Base-by-base conservation (phyloP, 2,329 filamentous ascomycete genomes). In the Ophioceras dolichostomum region DNA sequence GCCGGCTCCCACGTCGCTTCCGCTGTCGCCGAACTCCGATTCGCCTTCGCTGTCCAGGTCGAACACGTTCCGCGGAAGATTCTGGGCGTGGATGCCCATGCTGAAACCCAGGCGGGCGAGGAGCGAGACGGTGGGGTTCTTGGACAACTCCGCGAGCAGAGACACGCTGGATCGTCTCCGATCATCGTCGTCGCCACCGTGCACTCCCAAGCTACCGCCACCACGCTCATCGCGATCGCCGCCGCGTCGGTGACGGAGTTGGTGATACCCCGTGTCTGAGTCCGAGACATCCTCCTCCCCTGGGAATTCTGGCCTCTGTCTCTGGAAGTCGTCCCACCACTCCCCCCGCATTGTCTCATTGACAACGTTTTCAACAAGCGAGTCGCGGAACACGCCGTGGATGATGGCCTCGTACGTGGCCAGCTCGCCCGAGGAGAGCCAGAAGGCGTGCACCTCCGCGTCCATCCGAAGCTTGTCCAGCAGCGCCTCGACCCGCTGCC, bases 381-480 rank as follows among this genome's bases (percentile, higher is more conserved):
- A 62, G 34, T 68, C 66, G 10, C 67, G 58, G 16, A 61, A 59
- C 17, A 69, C 65, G 2, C 83, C 86, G 45, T 91, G 86, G 35
- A 93, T 72, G 39, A 94, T 83, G 20, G 76, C 65, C 45, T 88
- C 78, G 49, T 93, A 93, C 1, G 77, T 80, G 28, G 75, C 67
- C 4, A 93, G 55, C 13, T 74, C 62, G 1, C 85, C 84, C 34
- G 74, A 81, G 2, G 84, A 81, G 28, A 94, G 68, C 73, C 82
- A 91, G 49, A 88, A 87, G 1, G 93, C 86, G 12, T 81, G 58
- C 0, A 93, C 73, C 43, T 85, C 68, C 3, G 85, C 86, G 43
- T 87, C 74, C 34, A 94, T 94, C 13, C 86, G 70, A 8, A 94
- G 58, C 52, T 89, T 93, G 17, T 84, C 81, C 1, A 94, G 65